These are phyloP conservation scores for Cubamyces sp. DNA, from an alignment of 768 basidiomycete species.

Conservation along the genomic window DNA sequence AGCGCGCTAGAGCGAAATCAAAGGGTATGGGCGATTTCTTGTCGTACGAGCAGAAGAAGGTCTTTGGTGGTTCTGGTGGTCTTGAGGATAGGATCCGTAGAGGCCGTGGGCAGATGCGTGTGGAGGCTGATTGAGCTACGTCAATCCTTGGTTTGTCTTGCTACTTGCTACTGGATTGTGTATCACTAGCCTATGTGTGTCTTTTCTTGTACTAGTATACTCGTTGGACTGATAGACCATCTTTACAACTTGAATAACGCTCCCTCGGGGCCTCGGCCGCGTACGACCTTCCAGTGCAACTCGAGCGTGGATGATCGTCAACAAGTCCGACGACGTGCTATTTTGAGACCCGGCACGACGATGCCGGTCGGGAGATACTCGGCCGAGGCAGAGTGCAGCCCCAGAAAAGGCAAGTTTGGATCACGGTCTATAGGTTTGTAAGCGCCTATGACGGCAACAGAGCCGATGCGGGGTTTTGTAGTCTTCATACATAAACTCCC, in stretches of 20 bases:
- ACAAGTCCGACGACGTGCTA: not conserved
- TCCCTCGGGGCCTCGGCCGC: too few relatives aligned
- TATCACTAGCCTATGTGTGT: constrained; percentile 7
- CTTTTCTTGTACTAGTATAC: constrained; percentile 3
- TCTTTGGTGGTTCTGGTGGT: constrained; percentile 78
- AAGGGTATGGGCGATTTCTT: constrained; percentile 84
- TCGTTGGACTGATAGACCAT: not conserved
- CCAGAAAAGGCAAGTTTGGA: constrained; percentile 14
- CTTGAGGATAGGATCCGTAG: constrained; percentile 79
- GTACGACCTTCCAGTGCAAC: too few relatives aligned
- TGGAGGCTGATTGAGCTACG: constrained; percentile 55
- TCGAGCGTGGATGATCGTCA: too few relatives aligned
- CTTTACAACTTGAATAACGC: too few relatives aligned
- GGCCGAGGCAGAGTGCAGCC: constrained; percentile 15
- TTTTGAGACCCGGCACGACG: not conserved
- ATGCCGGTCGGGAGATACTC: not conserved
- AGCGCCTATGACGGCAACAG: not conserved
- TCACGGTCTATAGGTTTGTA: constrained; percentile 19
- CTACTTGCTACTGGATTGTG: not conserved
- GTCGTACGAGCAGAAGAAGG: constrained; percentile 80
- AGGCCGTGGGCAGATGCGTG: constrained; percentile 71
- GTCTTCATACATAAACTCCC: constrained; percentile 2
- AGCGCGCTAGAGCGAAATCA: constrained; percentile 64
- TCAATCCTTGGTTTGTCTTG: not conserved
- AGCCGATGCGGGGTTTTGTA: not conserved